These are phyloP conservation scores for Cladosporium colombiae DNA, from an alignment of 2,329 filamentous ascomycete genomes.

Conservation along the genomic window DNA sequence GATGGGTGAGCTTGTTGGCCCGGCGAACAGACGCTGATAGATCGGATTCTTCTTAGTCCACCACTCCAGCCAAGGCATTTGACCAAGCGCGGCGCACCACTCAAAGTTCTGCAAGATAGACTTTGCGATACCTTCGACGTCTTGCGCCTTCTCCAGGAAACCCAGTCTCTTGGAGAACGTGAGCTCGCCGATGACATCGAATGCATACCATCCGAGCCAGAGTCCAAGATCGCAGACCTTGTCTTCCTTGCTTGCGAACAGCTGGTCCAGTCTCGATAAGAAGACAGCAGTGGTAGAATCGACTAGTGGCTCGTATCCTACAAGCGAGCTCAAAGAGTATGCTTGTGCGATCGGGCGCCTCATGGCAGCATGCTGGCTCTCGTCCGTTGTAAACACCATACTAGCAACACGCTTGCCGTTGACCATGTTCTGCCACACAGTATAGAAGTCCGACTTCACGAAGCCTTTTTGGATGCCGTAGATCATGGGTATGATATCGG, in stretches of 20 bases:
- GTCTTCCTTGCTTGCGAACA: constrained; percentile 53
- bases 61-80: constrained; percentile 35
- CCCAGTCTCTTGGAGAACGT: constrained; percentile 41
- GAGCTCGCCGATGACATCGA: constrained; percentile 69
- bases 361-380: constrained; percentile 12
- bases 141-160: constrained; percentile 26
- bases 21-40: constrained; percentile 28
- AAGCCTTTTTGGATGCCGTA: constrained; percentile 34
- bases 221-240: constrained; percentile 62
- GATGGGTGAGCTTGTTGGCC: constrained; percentile 27
- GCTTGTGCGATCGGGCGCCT: constrained; percentile 29
- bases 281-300: constrained; percentile 72
- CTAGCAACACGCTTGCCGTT: constrained; percentile 29
- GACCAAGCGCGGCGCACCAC: constrained; percentile 30
- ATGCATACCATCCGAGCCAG: constrained; percentile 80
- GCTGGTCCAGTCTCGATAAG: constrained; percentile 53
- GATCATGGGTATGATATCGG: constrained; percentile 57
- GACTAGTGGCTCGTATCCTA: constrained; percentile 77
- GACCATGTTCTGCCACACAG: constrained; percentile 26
- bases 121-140: constrained; percentile 22
- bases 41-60: constrained; percentile 31
- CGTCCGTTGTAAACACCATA: constrained; percentile 33
- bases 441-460: constrained; percentile 41
- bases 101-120: constrained; percentile 29
- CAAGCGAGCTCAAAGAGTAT: constrained; percentile 61